Base-by-base conservation (phyloP, 441 rosid species). In the Gossypium schwendimanii region DNA sequence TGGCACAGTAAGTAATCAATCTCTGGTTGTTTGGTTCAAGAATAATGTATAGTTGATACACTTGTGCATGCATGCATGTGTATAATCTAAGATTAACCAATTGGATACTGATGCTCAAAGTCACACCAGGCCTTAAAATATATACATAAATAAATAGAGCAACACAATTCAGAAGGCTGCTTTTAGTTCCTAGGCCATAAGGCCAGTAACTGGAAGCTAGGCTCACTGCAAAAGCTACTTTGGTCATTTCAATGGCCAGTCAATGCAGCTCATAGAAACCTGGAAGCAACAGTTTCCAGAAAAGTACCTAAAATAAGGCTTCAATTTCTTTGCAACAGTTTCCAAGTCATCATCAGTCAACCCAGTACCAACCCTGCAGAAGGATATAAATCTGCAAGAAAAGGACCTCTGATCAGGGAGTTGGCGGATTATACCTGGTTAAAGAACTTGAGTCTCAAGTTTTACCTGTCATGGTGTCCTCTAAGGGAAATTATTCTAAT, bases 311-410 rank as follows among this genome's bases (percentile, higher is more conserved):
- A 93, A 89, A 86, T 88, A 84, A 75, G 98, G 98, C 88, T 91
- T 93, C 85, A 95, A 77, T 84, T 95, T 95, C 72, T 84, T 84
- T 12, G 90, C 85, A 80, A 95, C 82, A 77, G 92, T 85, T 80
- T 89, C 84, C 36, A 90, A 92, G 81, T 95, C 99, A 53, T 95
- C 96, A 76, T 91, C 90, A 59, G 97, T 81, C 33, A 93, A 88
- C 63, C 99, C 99, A 28, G 94, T 88, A 76, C 99, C 99, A 74
- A 95, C 98, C 86, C 98, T 88, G 86, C 99, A 93, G 77, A 95
- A 91, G 67, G 99, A 93, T 76, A 91, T 67, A 84, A 91, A 95
- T 78, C 99, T 95, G 88, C 89, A 85, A 71, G 67, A 81, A 57
- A 72, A 74, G 20, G 63, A 73, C 54, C 28, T 18, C 21, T 20